Percentiles rank a stretch among this genome's conserved stretches.
Evolutionary conservation across 2,329 filamentous ascomycete species (phyloP).

Genomic region (Hypomyces perniciosus): DNA sequence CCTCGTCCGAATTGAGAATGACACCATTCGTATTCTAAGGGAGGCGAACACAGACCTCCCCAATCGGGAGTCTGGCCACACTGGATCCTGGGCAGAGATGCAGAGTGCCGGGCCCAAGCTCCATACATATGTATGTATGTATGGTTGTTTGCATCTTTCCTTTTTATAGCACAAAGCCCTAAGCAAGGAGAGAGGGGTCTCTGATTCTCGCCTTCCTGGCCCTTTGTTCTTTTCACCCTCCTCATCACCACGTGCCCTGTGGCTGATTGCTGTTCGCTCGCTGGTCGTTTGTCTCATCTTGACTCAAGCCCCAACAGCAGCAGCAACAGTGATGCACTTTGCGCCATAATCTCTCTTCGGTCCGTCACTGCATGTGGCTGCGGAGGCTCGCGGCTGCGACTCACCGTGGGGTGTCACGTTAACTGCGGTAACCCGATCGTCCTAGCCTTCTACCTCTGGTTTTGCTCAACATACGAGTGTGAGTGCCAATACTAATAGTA

Average conservation of each 20-base stretch:
- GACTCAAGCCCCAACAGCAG: background rate
- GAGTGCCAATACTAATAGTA: background rate
- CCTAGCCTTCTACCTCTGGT: no score
- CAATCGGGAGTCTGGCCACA: no score
- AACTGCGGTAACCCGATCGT: background rate
- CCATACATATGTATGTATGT: no score
- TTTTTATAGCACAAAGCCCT: background rate
- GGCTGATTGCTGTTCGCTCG: background rate
- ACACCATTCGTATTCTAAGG: no score
- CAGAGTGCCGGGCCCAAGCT: no score
- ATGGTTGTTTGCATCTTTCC: background rate
- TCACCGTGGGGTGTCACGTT: background rate
- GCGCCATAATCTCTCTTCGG: background rate
- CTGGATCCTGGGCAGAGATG: no score
- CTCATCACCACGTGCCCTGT: background rate
- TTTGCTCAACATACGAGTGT: no score
- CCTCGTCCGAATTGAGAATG: no score
- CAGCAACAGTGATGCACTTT: background rate
- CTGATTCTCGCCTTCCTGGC: background rate
- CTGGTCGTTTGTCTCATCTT: background rate
- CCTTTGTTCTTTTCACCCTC: background rate
- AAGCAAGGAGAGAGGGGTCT: no score
- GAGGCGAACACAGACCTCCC: no score
- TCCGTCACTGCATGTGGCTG: background rate
- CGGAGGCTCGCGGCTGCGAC: background rate